phyloP scores from a whole-genome alignment of 2,329 filamentous ascomycete species.

The Leptographium wingfieldii region DNA sequence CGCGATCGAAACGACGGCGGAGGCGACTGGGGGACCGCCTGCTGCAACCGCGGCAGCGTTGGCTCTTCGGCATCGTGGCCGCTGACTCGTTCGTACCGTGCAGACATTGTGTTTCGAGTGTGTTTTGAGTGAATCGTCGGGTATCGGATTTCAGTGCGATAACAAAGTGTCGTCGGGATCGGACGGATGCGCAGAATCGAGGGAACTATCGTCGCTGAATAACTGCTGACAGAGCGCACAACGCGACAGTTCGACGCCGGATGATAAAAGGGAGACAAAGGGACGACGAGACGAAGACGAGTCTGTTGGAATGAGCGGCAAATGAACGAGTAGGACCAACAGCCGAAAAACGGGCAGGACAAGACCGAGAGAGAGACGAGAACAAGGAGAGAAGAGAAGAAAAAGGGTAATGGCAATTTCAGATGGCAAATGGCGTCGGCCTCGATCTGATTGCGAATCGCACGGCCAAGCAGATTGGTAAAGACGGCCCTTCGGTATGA shows the following conservation, averaged over 20 bases:
- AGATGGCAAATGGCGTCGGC: neutral
- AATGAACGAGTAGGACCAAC: neutral
- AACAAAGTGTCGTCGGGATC: no score
- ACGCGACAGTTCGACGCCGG: no score
- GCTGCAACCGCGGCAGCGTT: conserved; percentile 17
- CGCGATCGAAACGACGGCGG: conserved; percentile 83
- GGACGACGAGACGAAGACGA: neutral
- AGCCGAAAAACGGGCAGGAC: neutral
- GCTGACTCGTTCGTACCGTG: conserved; percentile 33
- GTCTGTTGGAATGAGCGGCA: conserved; percentile 9
- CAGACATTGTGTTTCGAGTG: neutral
- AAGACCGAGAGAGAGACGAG: neutral
- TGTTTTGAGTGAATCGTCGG: no score
- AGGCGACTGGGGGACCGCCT: conserved; percentile 43
- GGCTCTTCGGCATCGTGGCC: conserved; percentile 43
- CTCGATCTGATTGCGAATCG: neutral
- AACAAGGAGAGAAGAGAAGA: neutral
- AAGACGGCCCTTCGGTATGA: neutral
- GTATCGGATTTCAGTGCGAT: neutral
- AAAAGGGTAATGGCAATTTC: neutral
- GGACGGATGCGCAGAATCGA: no score
- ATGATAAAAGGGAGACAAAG: neutral
- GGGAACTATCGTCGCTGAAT: no score
- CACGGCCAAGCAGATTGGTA: neutral
- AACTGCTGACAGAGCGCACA: no score